A percentile compares a stretch with the other conserved stretches of the same genome.
phyloP scores from a whole-genome alignment of 129 eudicot genomes.

The Artemisia argyi region DNA sequence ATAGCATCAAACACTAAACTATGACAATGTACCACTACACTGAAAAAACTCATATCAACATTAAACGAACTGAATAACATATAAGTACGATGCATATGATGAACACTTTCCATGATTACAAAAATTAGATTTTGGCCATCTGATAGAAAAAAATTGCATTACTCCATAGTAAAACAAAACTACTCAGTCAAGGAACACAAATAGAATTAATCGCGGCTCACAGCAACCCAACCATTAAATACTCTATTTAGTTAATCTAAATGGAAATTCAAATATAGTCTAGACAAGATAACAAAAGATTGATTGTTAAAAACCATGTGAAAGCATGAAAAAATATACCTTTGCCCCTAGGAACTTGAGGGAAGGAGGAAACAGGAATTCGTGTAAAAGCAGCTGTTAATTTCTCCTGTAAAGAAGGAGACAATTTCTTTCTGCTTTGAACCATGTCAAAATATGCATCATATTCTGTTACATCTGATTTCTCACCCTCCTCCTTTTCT shows the following conservation, averaged over 20 bases:
- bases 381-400: conserved; percentile 67
- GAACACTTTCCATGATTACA: too few relatives aligned
- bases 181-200: too few relatives aligned
- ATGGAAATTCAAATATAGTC: too few relatives aligned
- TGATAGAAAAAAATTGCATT: too few relatives aligned
- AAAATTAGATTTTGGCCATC: too few relatives aligned
- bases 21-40: not conserved
- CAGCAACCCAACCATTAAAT: too few relatives aligned
- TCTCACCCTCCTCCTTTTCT: conserved; percentile 4
- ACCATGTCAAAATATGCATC: conserved; percentile 79
- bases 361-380: conserved; percentile 87
- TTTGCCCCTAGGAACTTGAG: conserved; percentile 80
- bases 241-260: too few relatives aligned
- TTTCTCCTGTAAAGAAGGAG: conserved; percentile 64
- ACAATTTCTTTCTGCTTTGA: conserved; percentile 76
- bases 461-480: conserved; percentile 28
- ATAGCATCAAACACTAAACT: conserved; percentile 13
- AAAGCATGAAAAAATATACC: conserved; percentile 40
- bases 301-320: not conserved
- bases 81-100: too few relatives aligned
- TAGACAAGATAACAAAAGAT: too few relatives aligned
- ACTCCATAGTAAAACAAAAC: too few relatives aligned
- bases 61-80: not conserved
- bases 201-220: too few relatives aligned
- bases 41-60: not conserved